Conservation (phyloP, 2,329 filamentous ascomycete genomes). For the Paecilomyces fulvus region DNA sequence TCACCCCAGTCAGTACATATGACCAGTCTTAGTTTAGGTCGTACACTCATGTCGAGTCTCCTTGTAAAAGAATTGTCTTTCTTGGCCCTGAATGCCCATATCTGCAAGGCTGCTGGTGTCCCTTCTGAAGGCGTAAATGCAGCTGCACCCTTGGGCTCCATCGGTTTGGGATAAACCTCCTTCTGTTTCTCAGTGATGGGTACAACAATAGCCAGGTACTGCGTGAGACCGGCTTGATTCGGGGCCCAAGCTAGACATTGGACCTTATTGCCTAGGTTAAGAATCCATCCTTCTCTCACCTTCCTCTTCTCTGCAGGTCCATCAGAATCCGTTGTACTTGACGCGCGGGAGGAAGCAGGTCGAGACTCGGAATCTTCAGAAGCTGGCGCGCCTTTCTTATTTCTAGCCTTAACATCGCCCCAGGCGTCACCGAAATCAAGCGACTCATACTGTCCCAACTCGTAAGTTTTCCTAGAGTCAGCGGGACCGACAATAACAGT, state of each 20-base stretch:
- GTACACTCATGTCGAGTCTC: slow-evolving; percentile 33
- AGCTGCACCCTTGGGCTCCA: slow-evolving; percentile 30
- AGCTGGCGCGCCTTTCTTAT: slow-evolving; percentile 5
- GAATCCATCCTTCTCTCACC: slow-evolving; percentile 42
- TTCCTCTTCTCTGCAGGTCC: slow-evolving; percentile 10
- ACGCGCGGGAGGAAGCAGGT: not conserved
- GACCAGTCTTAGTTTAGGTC: slow-evolving; percentile 41
- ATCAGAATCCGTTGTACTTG: slow-evolving; percentile 4
- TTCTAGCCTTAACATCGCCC: slow-evolving; percentile 13
- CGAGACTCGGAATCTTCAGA: not conserved
- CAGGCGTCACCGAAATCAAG: slow-evolving; percentile 42
- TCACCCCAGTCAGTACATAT: slow-evolving; percentile 53
- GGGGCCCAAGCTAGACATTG: slow-evolving; percentile 44
- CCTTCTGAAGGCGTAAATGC: slow-evolving; percentile 44
- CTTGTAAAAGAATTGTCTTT: slow-evolving; percentile 20
- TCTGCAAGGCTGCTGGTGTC: slow-evolving; percentile 46
- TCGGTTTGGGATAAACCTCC: slow-evolving; percentile 17
- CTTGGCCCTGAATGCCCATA: slow-evolving; percentile 48
- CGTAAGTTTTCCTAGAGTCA: slow-evolving; percentile 35
- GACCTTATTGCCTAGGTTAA: slow-evolving; percentile 48
- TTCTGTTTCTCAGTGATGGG: slow-evolving; percentile 32
- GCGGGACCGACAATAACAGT: slow-evolving; percentile 45
- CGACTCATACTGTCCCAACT: slow-evolving; percentile 33
- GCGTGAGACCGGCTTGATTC: slow-evolving; percentile 35
- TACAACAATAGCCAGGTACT: slow-evolving; percentile 48